Base-by-base conservation (phyloP, 2,329 filamentous ascomycete species). In the Monilinia laxa region DNA sequence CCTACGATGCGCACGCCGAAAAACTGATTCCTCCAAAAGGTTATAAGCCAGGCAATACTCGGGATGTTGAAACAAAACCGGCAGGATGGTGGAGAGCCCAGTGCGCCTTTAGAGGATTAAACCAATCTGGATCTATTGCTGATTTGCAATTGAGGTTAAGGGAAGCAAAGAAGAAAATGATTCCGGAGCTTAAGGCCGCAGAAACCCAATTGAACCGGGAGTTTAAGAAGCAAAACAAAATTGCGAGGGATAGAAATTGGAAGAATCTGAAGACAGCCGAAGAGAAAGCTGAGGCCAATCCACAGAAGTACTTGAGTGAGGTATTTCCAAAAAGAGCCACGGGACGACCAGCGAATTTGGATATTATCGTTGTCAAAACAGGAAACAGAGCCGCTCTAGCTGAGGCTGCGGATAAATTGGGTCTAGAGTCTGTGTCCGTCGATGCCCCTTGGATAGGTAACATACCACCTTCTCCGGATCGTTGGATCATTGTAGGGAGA, bases 11-110 rank as follows among this genome's bases (percentile, higher is more conserved):
- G 35, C 57, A 73, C 31, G 59, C 67, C 14, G 63, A 68, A 62
- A 70, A 65, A 40, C 49, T 62, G 28, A 55, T 73, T 49, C 67
- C 68, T 14, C 66, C 69, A 16, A 71, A 71, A 55, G 49, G n/a
- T 20, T 40, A 62, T 14, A 69, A 71, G 70, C 10, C 54, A 20
- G 47, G 55, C 18, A 45, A 45, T 31, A 20, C 35, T n/a, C 69
- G 64, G 18, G 58, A 66, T 57, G 20, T 71, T 18, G 56, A 69
- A 56, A 69, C 67, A 65, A 70, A 69, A 31, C 57, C 67, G 7
- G 60, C 65, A 11, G 59, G 66, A 40, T 72, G 67, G 25, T 71
- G 69, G 69, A 71, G 68, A 66, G 68, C 68, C 47, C 69, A 71
- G 69, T 70, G 70, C 47, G 67, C 68, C 2, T 70, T 70, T 25